A percentile compares a stretch with the other conserved stretches of the same genome.
Conservation (phyloP, 257 asterid genomes). For the Solanum boliviense region DNA sequence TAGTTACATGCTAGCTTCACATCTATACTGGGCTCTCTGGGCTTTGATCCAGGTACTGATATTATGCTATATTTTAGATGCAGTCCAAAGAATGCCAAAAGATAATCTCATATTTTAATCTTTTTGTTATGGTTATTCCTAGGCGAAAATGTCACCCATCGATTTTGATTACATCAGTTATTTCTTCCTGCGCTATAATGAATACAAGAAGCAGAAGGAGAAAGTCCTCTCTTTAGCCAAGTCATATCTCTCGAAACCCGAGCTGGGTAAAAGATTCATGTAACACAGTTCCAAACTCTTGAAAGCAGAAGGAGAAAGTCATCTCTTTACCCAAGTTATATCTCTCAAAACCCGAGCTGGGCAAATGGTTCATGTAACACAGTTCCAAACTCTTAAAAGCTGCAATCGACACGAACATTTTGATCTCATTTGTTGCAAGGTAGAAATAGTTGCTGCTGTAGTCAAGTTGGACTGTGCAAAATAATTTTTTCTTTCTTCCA, state of each 20-base stretch:
- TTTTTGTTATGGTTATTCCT: conserved; percentile 11
- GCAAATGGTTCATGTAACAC: not conserved
- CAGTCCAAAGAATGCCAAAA: not conserved
- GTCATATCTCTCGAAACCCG: conserved; percentile 1
- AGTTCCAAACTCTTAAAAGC: not conserved
- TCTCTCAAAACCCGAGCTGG: not conserved
- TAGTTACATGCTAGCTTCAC: conserved; percentile 75
- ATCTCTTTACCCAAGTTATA: conserved; percentile 32
- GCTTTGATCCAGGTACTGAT: conserved; percentile 79
- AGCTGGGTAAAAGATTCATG: not conserved
- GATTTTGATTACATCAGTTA: conserved; percentile 75
- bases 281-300: not conserved
- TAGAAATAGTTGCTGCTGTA: not conserved
- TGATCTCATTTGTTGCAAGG: not conserved
- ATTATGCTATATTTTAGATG: not conserved
- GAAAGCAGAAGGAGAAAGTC: conserved; percentile 41
- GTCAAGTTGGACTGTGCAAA: not conserved
- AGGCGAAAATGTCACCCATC: conserved; percentile 94
- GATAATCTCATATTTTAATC: not conserved
- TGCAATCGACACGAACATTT: not conserved
- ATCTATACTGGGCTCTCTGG: conserved; percentile 91
- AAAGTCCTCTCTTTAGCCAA: conserved; percentile 31
- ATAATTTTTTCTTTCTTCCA: not conserved
- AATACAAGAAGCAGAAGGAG: conserved; percentile 70
- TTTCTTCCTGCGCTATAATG: conserved; percentile 63